A percentile compares a stretch with the other conserved stretches of the same genome.
Conservation (phyloP, 1,139 yeast species). For the Yamadazyma diddensiae region DNA sequence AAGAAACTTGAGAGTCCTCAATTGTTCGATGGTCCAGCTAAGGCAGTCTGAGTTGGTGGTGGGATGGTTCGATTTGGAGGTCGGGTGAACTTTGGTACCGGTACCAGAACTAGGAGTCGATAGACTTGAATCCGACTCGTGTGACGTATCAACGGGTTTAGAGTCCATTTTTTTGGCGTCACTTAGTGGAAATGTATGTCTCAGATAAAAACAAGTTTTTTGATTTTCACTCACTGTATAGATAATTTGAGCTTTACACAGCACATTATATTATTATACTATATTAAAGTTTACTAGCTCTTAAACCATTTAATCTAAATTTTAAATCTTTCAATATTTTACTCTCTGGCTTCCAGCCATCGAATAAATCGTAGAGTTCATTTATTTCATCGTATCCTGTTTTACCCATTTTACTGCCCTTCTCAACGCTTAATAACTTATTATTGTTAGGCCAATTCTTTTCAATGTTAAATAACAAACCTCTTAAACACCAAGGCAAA, state of each 20-base stretch:
- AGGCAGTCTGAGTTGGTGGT: no score
- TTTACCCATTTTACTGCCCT: slow-evolving; percentile 25
- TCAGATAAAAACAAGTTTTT: no score
- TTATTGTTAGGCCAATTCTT: slow-evolving; percentile 47
- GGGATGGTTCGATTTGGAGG: no score
- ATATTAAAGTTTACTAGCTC: slow-evolving; percentile 41
- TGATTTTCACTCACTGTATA: no score
- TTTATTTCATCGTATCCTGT: slow-evolving; percentile 53
- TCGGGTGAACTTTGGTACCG: no score
- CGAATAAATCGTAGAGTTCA: slow-evolving; percentile 66
- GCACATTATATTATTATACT: no score
- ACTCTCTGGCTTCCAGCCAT: slow-evolving; percentile 80
- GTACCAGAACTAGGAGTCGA: no score
- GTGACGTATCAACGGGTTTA: no score
- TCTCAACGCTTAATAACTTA: slow-evolving; percentile 24
- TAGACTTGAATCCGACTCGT: no score
- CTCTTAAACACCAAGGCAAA: slow-evolving; percentile 90
- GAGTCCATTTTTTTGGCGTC: no score
- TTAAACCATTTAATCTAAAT: slow-evolving; percentile 74
- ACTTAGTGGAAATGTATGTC: no score
- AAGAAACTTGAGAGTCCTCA: slow-evolving; percentile 10
- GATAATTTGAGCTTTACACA: not conserved
- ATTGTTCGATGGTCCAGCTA: no score
- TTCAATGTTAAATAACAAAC: slow-evolving; percentile 65
- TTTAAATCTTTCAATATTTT: slow-evolving; percentile 79